Conservation (phyloP, 2,329 filamentous ascomycete genomes). For the Colletotrichum gigasporum region DNA sequence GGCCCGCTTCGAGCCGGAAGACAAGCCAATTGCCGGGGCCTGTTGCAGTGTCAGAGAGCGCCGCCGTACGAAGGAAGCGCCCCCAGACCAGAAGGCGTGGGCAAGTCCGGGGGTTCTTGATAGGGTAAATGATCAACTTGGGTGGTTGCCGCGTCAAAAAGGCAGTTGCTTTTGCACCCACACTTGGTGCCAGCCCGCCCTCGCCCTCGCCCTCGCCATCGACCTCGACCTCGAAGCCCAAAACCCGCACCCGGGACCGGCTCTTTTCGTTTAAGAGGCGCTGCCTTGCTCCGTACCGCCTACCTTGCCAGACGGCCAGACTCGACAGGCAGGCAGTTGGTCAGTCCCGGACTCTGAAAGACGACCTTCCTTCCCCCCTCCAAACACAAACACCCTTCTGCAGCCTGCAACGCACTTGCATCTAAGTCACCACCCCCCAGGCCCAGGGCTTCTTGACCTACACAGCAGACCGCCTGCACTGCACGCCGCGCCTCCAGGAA, state of each 20-base stretch:
- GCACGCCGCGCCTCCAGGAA: constrained; percentile 43
- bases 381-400: constrained; percentile 35
- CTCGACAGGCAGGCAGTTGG: background rate
- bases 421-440: constrained; percentile 43
- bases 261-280: constrained; percentile 22
- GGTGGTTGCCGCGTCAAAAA: constrained; percentile 13
- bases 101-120: background rate
- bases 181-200: background rate
- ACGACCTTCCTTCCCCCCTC: constrained; percentile 37
- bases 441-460: constrained; percentile 43
- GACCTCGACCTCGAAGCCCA: constrained; percentile 6
- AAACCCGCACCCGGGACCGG: constrained; percentile 19
- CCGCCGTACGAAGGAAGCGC: background rate
- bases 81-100: background rate
- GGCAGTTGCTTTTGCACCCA: constrained; percentile 23
- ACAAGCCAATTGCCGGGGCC: background rate
- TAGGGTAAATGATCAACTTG: constrained; percentile 23
- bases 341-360: constrained; percentile 3
- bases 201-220: too few species aligned
- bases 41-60: background rate
- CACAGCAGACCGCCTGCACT: constrained; percentile 45
- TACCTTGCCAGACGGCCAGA: constrained; percentile 29
- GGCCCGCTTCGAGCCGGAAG: background rate
- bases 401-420: constrained; percentile 32
- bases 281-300: too few species aligned